A percentile compares a stretch with the other conserved stretches of the same genome.
Conservation (phyloP, 441 rosid genomes). For the Croton laevigatus region DNA sequence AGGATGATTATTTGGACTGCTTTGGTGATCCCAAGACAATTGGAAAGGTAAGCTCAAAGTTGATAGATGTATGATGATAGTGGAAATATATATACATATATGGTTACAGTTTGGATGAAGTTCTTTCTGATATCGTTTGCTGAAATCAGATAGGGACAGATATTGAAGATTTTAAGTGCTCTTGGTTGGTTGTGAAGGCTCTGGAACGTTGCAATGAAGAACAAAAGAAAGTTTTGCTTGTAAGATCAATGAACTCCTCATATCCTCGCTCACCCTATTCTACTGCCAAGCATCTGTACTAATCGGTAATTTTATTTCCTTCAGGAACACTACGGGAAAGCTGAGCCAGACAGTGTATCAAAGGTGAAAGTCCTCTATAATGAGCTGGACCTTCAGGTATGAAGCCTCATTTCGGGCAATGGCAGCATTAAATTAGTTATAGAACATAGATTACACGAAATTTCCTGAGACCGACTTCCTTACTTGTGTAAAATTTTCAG, state of each 20-base stretch:
- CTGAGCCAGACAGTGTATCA: slow-evolving; percentile 51
- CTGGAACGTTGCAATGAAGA: slow-evolving; percentile 64
- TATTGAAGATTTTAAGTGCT: slow-evolving; percentile 92
- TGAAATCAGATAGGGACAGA: slow-evolving; percentile 79
- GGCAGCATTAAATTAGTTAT: neutral
- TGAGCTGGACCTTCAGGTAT: slow-evolving; percentile 71
- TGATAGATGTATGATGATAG: neutral
- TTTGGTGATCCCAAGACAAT: slow-evolving; percentile 71
- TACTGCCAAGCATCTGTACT: slow-evolving; percentile 12
- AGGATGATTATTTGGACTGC: slow-evolving; percentile 94
- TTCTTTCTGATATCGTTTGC: slow-evolving; percentile 4
- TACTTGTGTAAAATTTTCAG: neutral
- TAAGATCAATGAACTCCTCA: slow-evolving; percentile 30
- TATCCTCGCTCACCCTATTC: neutral
- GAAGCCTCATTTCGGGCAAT: slow-evolving; percentile 1
- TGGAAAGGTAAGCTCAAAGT: slow-evolving; percentile 59
- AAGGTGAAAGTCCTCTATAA: slow-evolving; percentile 71
- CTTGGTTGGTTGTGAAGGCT: slow-evolving; percentile 88
- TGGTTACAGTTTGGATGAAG: neutral
- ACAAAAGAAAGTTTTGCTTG: slow-evolving; percentile 66
- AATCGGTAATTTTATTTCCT: slow-evolving; percentile 15
- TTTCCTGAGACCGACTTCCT: neutral
- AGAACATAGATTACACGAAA: neutral
- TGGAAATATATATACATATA: neutral
- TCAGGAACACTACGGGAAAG: slow-evolving; percentile 85